These are phyloP conservation scores for Ophiostoma tasmaniense DNA, from an alignment of 2,329 filamentous ascomycete genomes.

Conservation along the genomic window DNA sequence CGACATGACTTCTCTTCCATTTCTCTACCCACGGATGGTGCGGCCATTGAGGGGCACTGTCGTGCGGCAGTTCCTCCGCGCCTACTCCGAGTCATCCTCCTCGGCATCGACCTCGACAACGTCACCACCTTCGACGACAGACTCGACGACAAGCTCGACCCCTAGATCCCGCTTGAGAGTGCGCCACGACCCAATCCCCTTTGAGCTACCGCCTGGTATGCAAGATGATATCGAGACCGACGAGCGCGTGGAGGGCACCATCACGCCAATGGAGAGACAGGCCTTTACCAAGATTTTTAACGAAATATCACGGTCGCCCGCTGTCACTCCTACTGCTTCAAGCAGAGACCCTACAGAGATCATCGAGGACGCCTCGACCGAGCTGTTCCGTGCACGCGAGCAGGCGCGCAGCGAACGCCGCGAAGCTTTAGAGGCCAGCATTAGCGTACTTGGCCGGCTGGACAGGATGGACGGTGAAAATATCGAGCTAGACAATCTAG, in stretches of 20 bases:
- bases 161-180: neutral
- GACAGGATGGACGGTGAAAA: neutral
- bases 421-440: neutral
- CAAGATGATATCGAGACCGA: conserved; percentile 21
- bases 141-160: neutral
- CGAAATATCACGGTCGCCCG: conserved; percentile 42
- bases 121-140: neutral
- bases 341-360: conserved; percentile 16
- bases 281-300: conserved; percentile 49
- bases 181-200: conserved; percentile 39
- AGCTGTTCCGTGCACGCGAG: conserved; percentile 10
- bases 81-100: neutral
- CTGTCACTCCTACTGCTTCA: neutral
- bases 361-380: conserved; percentile 16
- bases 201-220: conserved; percentile 37
- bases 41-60: neutral
- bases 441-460: neutral
- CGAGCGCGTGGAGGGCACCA: conserved; percentile 35
- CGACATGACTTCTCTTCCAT: conserved; percentile 3
- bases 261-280: conserved; percentile 46
- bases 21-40: neutral
- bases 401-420: conserved; percentile 15
- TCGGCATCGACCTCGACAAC: neutral
- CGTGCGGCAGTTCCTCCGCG: neutral
- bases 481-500: neutral